phyloP scores from a whole-genome alignment of 176 grass and related monocot species.

The Ampelocalamus luodianensis region DNA sequence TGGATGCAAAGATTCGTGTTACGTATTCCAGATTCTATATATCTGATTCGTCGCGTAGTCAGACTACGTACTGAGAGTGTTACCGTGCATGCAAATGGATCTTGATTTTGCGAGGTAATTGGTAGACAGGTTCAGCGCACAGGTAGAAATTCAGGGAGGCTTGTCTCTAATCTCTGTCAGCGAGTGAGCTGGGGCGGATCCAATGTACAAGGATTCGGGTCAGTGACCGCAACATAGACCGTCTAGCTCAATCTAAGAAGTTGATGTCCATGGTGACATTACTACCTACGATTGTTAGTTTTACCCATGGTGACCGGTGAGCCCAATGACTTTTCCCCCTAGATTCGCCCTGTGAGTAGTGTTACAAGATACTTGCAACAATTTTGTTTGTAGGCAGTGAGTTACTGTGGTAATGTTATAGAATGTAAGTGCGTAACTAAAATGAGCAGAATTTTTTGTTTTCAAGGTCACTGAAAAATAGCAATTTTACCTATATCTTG shows the following conservation, averaged over 20 bases:
- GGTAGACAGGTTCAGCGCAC: not conserved
- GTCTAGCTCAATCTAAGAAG: not conserved
- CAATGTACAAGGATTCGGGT: not conserved
- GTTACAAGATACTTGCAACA: not conserved
- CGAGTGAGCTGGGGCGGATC: not conserved
- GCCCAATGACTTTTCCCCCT: too few relatives aligned
- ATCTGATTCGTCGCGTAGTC: not conserved
- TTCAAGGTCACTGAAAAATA: not conserved
- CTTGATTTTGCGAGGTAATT: not conserved
- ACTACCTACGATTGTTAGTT: too few relatives aligned
- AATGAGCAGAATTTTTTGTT: not conserved
- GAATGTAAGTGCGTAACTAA: not conserved
- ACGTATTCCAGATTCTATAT: not conserved
- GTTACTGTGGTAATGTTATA: not conserved
- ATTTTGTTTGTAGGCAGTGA: not conserved
- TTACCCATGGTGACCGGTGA: too few relatives aligned
- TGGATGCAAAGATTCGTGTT: slow-evolving; percentile 37
- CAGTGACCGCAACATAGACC: not conserved
- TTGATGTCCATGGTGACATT: too few relatives aligned
- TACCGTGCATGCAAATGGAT: not conserved
- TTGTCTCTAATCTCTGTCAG: not conserved
- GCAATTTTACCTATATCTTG: not conserved
- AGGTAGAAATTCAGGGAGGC: not conserved
- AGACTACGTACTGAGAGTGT: not conserved
- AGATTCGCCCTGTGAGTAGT: not conserved